These are phyloP conservation scores for Pythium phragmitis DNA, from an alignment of 352 stramenopile genomes.

Conservation along the genomic window DNA sequence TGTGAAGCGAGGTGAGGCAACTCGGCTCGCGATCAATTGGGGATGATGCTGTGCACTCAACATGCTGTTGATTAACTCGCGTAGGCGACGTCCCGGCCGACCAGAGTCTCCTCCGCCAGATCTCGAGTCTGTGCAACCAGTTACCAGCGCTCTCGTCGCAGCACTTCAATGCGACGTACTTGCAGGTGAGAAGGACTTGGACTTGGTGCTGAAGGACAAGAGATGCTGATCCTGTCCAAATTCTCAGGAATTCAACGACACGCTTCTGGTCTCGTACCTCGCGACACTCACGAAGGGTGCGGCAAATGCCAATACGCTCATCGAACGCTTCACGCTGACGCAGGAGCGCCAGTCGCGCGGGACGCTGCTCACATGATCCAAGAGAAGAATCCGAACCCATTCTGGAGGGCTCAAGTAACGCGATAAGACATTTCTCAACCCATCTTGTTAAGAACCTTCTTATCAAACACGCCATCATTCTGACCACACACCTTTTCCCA, in stretches of 20 bases:
- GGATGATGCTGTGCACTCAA: background rate
- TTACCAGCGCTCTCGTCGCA: slow-evolving; percentile 75
- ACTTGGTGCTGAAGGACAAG: background rate
- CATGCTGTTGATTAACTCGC: background rate
- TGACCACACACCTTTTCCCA: slow-evolving; percentile 18
- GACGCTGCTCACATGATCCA: slow-evolving; percentile 27
- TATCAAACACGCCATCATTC: slow-evolving; percentile 11
- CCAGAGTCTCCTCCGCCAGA: slow-evolving; percentile 78
- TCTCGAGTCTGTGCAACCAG: slow-evolving; percentile 86
- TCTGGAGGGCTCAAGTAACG: background rate
- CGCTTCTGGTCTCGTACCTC: slow-evolving; percentile 79
- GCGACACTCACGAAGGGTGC: slow-evolving; percentile 82
- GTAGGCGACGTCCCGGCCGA: slow-evolving; percentile 67
- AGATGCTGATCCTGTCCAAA: background rate
- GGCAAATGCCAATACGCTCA: slow-evolving; percentile 72
- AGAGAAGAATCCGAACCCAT: background rate
- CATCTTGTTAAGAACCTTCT: slow-evolving; percentile 8
- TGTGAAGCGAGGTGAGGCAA: slow-evolving; percentile 56
- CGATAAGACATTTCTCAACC: slow-evolving; percentile 13
- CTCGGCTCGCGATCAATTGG: background rate
- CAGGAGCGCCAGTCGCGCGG: slow-evolving; percentile 70
- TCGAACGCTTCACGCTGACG: slow-evolving; percentile 74
- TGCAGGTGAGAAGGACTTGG: slow-evolving; percentile 35
- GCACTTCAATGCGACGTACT: slow-evolving; percentile 71
- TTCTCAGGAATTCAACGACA: slow-evolving; percentile 79